A percentile compares a stretch with the other conserved stretches of the same genome.
phyloP scores from a whole-genome alignment of 768 basidiomycete genomes.

The Pleurotus tuoliensis region DNA sequence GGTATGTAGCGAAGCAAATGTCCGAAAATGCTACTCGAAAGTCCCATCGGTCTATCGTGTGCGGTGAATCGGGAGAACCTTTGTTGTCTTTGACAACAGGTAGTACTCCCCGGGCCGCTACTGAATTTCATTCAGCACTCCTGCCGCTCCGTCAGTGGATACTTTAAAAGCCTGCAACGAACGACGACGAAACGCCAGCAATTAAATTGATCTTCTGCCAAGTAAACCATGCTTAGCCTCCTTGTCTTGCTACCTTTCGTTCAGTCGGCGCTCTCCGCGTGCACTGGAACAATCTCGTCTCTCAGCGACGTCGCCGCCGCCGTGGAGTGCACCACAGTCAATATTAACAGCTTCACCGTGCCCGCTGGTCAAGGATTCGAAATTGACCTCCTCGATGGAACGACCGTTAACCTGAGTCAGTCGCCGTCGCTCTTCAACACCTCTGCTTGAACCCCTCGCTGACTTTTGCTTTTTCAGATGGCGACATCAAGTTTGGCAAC shows the following conservation, averaged over 20 bases:
- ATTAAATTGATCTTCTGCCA: no score
- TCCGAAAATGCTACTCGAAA: no score
- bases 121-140: no score
- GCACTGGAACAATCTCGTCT: slow-evolving; percentile 53
- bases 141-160: no score
- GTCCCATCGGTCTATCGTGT: no score
- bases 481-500: slow-evolving; percentile 55
- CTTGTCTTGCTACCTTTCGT: slow-evolving; percentile 2
- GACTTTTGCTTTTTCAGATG: slow-evolving; percentile 31
- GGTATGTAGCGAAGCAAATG: no score
- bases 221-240: neutral
- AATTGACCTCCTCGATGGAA: slow-evolving; percentile 40
- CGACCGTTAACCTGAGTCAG: slow-evolving; percentile 58
- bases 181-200: no score
- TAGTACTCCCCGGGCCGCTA: no score
- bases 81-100: no score
- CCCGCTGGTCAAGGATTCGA: slow-evolving; percentile 48
- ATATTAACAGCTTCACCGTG: slow-evolving; percentile 54
- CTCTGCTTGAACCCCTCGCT: neutral
- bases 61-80: no score
- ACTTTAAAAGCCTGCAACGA: no score
- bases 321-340: slow-evolving; percentile 53
- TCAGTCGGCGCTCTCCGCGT: slow-evolving; percentile 22
- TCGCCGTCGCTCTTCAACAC: no score
- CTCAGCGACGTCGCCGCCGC: slow-evolving; percentile 45